Conservation (phyloP, 352 stramenopile species). For the Globisporangium splendens region DNA sequence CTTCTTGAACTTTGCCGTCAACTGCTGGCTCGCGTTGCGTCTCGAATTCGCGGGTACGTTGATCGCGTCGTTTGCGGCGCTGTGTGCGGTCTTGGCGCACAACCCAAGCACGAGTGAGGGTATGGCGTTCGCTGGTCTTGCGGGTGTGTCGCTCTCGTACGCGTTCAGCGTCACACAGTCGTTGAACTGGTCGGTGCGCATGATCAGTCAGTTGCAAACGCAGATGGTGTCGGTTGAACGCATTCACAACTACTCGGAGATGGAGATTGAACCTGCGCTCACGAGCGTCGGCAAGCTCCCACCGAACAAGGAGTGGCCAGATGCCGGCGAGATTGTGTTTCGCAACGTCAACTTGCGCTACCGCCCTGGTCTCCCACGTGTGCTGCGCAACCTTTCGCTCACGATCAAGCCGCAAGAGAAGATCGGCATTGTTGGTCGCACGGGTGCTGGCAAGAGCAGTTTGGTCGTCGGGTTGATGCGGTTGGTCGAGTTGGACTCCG, state of each 20-base stretch:
- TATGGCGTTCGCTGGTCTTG: constrained; percentile 49
- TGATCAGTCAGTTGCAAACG: constrained; percentile 74
- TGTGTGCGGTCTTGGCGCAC: constrained; percentile 55
- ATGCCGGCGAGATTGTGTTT: constrained; percentile 68
- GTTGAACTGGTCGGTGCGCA: constrained; percentile 71
- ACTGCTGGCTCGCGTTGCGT: constrained; percentile 74
- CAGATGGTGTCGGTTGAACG: constrained; percentile 79
- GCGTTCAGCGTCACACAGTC: constrained; percentile 80
- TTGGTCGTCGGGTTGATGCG: constrained; percentile 83
- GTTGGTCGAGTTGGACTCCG: constrained; percentile 72
- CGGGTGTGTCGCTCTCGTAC: constrained; percentile 72
- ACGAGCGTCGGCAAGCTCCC: constrained; percentile 83
- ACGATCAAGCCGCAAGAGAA: constrained; percentile 69
- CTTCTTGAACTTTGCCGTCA: constrained; percentile 71
- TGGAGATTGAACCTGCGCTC: constrained; percentile 71
- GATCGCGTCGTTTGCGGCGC: constrained; percentile 49
- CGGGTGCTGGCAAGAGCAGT: constrained; percentile 78
- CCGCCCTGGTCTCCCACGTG: constrained; percentile 41
- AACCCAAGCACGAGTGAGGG: constrained; percentile 31
- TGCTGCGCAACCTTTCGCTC: constrained; percentile 53
- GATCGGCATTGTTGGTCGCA: constrained; percentile 58
- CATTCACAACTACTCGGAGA: constrained; percentile 66
- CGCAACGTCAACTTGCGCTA: constrained; percentile 84
- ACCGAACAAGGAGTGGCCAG: constrained; percentile 62
- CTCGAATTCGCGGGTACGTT: constrained; percentile 70